phyloP scores from a whole-genome alignment of 257 asterid species.

The Striga asiatica region DNA sequence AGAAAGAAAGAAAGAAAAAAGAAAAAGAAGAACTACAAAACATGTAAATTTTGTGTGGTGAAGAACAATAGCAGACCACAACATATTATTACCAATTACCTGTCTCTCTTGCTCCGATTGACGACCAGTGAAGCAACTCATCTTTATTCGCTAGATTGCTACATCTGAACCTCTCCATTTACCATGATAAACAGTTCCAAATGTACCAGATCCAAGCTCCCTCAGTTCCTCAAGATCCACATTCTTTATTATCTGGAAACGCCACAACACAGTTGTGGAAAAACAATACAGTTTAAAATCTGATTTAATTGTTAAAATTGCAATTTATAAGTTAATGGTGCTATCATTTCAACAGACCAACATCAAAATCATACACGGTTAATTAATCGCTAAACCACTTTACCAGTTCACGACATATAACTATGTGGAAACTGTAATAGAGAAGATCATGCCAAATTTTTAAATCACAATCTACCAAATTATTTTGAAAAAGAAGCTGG shows the following conservation, averaged over 20 bases:
- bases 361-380: background rate
- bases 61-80: background rate
- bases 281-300: background rate
- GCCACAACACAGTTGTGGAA: background rate
- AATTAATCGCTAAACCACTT: background rate
- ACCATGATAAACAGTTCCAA: conserved; percentile 28
- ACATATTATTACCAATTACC: conserved; percentile 24
- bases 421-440: background rate
- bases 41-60: background rate
- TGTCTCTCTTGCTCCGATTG: conserved; percentile 71
- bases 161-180: conserved; percentile 49
- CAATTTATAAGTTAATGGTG: background rate
- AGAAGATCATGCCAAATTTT: background rate
- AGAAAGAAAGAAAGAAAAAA: background rate
- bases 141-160: conserved; percentile 71
- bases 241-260: conserved; percentile 19
- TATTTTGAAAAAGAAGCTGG: background rate
- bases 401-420: background rate
- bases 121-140: conserved; percentile 63
- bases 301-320: background rate
- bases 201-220: conserved; percentile 30
- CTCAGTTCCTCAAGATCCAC: conserved; percentile 24
- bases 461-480: too few species aligned
- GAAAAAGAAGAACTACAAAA: background rate
- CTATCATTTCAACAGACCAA: background rate